phyloP scores from a whole-genome alignment of 1,284 basidiomycete species.

The Tranzscheliella williamsii region DNA sequence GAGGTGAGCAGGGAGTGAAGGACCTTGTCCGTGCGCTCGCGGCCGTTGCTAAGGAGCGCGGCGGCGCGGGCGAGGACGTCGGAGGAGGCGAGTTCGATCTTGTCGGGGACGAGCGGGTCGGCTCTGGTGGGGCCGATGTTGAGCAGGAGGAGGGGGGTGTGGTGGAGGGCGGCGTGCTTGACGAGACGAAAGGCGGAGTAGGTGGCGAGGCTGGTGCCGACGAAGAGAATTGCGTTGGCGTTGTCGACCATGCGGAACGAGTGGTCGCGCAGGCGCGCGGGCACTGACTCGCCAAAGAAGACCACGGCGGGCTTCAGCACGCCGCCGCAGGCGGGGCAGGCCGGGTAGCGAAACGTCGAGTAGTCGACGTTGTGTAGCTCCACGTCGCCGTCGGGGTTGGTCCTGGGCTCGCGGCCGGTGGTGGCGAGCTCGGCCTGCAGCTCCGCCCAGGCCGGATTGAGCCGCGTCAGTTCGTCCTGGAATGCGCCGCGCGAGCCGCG shows the following conservation, averaged over 20 bases:
- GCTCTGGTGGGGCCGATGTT: slow-evolving; percentile 58
- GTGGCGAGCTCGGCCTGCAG: slow-evolving; percentile 39
- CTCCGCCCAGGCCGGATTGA: slow-evolving; percentile 57
- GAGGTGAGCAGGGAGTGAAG: slow-evolving; percentile 31
- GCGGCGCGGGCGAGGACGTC: slow-evolving; percentile 45
- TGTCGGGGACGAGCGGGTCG: slow-evolving; percentile 42
- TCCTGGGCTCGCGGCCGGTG: slow-evolving; percentile 48
- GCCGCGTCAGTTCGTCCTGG: slow-evolving; percentile 50
- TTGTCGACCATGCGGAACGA: slow-evolving; percentile 38
- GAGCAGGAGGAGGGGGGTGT: slow-evolving; percentile 48
- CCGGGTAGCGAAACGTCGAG: slow-evolving; percentile 51
- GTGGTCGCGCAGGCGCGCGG: slow-evolving; percentile 36
- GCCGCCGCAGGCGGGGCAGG: slow-evolving; percentile 58
- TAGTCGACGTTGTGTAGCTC: slow-evolving; percentile 56
- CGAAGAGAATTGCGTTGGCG: slow-evolving; percentile 43
- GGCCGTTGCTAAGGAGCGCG: slow-evolving; percentile 14
- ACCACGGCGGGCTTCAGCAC: slow-evolving; percentile 58
- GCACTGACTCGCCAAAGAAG: slow-evolving; percentile 60
- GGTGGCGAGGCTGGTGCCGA: slow-evolving; percentile 57
- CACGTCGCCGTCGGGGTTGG: slow-evolving; percentile 60
- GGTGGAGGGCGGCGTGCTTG: slow-evolving; percentile 45
- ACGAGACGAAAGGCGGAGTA: slow-evolving; percentile 58
- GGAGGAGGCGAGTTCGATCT: slow-evolving; percentile 51
- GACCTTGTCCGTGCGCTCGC: slow-evolving; percentile 33
- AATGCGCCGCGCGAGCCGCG: slow-evolving; percentile 44